Conservation (phyloP, 441 rosid genomes). For the Gossypium gossypioides region DNA sequence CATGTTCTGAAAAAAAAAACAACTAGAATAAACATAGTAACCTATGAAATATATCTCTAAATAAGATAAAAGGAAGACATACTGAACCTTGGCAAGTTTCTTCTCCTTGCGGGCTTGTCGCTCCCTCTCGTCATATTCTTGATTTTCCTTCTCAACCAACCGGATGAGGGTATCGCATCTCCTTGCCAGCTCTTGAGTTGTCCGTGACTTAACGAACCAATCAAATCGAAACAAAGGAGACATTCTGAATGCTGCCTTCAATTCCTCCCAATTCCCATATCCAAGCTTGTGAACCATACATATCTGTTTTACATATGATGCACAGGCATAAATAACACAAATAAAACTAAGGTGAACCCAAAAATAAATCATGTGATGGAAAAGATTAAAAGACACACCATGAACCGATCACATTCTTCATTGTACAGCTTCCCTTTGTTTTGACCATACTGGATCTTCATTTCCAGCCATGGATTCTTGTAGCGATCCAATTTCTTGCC, state of each 20-base stretch:
- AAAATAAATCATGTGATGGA: neutral
- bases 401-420: conserved; percentile 97
- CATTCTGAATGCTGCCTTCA: conserved; percentile 78
- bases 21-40: neutral
- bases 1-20: conserved; percentile 34
- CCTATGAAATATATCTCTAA: neutral
- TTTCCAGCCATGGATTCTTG: conserved; percentile 94
- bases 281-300: conserved; percentile 99
- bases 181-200: conserved; percentile 88
- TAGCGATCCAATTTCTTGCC: conserved; percentile 96
- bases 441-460: conserved; percentile 98
- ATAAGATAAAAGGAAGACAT: neutral
- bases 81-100: conserved; percentile 81
- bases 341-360: neutral
- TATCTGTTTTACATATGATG: conserved; percentile 35
- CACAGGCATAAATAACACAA: conserved; percentile 6
- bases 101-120: conserved; percentile 97
- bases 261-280: conserved; percentile 98
- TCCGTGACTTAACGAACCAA: conserved; percentile 94
- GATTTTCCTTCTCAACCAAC: conserved; percentile 97
- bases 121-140: conserved; percentile 91
- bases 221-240: conserved; percentile 83
- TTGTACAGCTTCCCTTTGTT: conserved; percentile 95
- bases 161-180: conserved; percentile 93
- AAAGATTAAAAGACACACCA: conserved; percentile 37